phyloP scores from a whole-genome alignment of 106 monocot species.

The Phalaenopsis aphrodite region DNA sequence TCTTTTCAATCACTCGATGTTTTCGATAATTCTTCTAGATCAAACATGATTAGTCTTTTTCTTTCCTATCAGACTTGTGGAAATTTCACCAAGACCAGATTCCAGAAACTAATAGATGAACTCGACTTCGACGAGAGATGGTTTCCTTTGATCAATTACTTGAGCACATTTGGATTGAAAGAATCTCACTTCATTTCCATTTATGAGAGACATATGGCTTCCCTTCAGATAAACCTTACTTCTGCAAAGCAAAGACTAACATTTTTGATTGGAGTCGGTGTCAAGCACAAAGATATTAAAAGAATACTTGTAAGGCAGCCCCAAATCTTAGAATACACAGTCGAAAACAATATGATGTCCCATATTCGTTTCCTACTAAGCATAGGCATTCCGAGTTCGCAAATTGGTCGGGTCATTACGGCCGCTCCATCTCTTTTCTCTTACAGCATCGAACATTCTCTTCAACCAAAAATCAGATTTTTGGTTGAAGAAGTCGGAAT shows the following conservation, averaged over 20 bases:
- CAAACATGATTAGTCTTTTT: not conserved
- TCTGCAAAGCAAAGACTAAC: constrained; percentile 79
- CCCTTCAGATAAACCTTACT: constrained; percentile 68
- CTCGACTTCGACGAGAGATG: constrained; percentile 79
- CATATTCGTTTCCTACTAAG: constrained; percentile 69
- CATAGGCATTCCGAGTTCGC: constrained; percentile 67
- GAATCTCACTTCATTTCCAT: constrained; percentile 80
- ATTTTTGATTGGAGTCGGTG: constrained; percentile 64
- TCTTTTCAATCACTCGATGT: not conserved
- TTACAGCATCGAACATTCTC: constrained; percentile 78
- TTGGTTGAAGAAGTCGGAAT: constrained; percentile 93
- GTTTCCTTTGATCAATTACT: constrained; percentile 81
- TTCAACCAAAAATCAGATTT: constrained; percentile 84
- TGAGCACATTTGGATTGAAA: constrained; percentile 78
- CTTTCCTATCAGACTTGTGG: constrained; percentile 38
- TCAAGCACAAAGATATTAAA: constrained; percentile 69
- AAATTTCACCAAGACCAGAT: constrained; percentile 36
- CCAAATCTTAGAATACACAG: constrained; percentile 86
- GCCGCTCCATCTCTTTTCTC: constrained; percentile 88
- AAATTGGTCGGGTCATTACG: constrained; percentile 76
- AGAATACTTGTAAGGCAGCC: constrained; percentile 84
- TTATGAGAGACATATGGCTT: constrained; percentile 87
- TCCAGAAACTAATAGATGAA: constrained; percentile 72
- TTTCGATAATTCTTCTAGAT: not conserved
- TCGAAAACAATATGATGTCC: constrained; percentile 74